Evolutionary conservation across 495 filamentous ascomycete species (phyloP), one percentile per base, ranked within the genome.

Genomic region (Barbatosphaeria neglecta): DNA sequence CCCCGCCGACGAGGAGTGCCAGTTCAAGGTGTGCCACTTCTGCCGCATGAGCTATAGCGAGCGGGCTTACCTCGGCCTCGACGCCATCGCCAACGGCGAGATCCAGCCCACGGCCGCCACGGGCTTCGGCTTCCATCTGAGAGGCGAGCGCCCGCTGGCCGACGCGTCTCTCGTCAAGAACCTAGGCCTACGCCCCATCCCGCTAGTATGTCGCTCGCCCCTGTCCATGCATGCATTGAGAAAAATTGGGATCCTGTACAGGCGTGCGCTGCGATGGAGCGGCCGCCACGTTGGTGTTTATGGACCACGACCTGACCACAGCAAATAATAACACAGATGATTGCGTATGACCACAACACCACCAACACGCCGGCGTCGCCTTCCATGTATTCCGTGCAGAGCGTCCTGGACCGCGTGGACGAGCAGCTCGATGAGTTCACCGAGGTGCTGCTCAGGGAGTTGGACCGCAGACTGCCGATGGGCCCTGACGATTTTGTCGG

Each of bases 11-110:
- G 37, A 51, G 1, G 70, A 73, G 46, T 84, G 79, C 53, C 65
- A 61, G 44, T 73, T 63, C 54, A 73, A 60, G 40, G 65, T 66
- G 48, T 84, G 79, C 51, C 68, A 67, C 16, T 27, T 23, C 16
- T 84, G 80, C 50, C 66, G 71, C 16, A 63, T 62, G 23, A 60
- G 55, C 24, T 66, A 61, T 11, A 50, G 53, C 17, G 62, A 72
- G 9, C 69, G 75, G 38, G 57, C 68, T 4, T 77, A 56, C 52
- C 48, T 74, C 4, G 72, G 68, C 50, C 53, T 83, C 31, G 55
- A 79, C 43, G 69, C 62, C 3, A 55, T 80, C 24, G 52, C 63
- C 11, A 58, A 72, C 11, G 69, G 61, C 4, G 68, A 73, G 20
- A 50, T 75, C 2, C 60, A 60, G 1, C 59, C 68, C 2, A 62